Evolutionary conservation across 441 rosid species (phyloP), one percentile per base, ranked within the genome.

Genomic region (Gossypium lobatum): DNA sequence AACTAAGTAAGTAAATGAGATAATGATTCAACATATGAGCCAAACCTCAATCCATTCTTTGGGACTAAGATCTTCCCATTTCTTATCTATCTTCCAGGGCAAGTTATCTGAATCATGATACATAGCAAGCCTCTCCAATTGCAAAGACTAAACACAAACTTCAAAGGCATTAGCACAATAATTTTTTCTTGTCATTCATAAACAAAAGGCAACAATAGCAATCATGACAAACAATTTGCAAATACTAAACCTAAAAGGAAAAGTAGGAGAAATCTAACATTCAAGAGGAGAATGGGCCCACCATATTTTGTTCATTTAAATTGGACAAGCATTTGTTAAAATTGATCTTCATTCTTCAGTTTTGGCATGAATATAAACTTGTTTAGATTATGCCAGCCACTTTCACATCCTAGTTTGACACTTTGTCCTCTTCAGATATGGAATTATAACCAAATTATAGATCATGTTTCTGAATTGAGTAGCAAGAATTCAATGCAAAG

Each of bases 11-110:
- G 37, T 48, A 45, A 9, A 54, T 4, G 57, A 54, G 74, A 9
- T 63, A 61, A 77, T 8, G 5, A 76, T 76, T 68, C 70, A 55
- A 81, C 46, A 3, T 39, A 28, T 67, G 71, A 75, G 74, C 80
- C 96, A 80, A 81, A 96, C 99, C 99, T 93, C 96, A 76, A 91
- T 76, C 99, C 99, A 96, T 77, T 93, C 97, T 64, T 79, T 81
- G 5, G 97, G 98, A 85, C 83, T 87, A 64, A 96, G 86, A 83
- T 89, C 93, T 77, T 92, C 98, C 99, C 99, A 96, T 73, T 86
- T 83, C 83, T 89, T 93, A 73, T 88, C 82, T 75, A 86, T 88
- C 77, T 83, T 87, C 99, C 98, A 96, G 25, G 91, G 96, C 75
- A 77, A 80, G 82, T 86, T 88, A 80, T 88, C 80, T 58, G 91